Base-by-base conservation (phyloP, 2,329 filamentous ascomycete genomes). In the Hymenoscyphus linearis region DNA sequence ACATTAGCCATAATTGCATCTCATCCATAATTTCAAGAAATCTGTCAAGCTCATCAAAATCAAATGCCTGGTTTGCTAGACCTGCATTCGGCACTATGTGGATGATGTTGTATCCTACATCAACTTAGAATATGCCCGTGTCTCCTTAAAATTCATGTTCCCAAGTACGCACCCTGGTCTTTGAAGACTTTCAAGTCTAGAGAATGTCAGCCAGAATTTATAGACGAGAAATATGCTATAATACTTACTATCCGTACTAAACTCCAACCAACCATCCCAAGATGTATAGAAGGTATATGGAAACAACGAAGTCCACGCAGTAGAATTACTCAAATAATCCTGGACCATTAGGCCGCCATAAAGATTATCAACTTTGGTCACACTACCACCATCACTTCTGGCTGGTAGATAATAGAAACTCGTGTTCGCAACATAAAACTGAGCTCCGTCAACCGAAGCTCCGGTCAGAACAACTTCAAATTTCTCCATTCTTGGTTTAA, bases 201-300 rank as follows among this genome's bases (percentile, higher is more conserved):
- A 4, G 16, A 34, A 18, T 18, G 22, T 53, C 14, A 53, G 25
- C 16, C 13, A 34, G 7, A 26, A 1, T 9, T n/a, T 9, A 53
- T 4, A 0, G 40, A 7, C 5, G 25, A 31, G 16, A 12, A 40
- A 7, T n/a, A 4, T 26, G 2, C 3, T 13, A 18, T 16, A n/a
- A 18, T 14, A 53, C 63, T 61, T 44, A 63, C 75, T 76, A 12
- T 71, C 67, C 6, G 73, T 63, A 16, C 68, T 73, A 55, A 73
- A 65, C 40, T 70, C 62, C 67, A 73, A 60, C 63, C 65, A 76
- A 36, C 58, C 62, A 65, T 73, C 76, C 73, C 77, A 79, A 35
- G 67, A 70, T 1, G 75, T 74, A 64, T 79, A 80, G 70, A 76
- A 79, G 1, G 75, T 76, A 62, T 78, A 79, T 0, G 79, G 78